Percentiles rank a stretch among this genome's conserved stretches.
Conservation (phyloP, 1,284 basidiomycete genomes). For the Microbotryum saponariae region DNA sequence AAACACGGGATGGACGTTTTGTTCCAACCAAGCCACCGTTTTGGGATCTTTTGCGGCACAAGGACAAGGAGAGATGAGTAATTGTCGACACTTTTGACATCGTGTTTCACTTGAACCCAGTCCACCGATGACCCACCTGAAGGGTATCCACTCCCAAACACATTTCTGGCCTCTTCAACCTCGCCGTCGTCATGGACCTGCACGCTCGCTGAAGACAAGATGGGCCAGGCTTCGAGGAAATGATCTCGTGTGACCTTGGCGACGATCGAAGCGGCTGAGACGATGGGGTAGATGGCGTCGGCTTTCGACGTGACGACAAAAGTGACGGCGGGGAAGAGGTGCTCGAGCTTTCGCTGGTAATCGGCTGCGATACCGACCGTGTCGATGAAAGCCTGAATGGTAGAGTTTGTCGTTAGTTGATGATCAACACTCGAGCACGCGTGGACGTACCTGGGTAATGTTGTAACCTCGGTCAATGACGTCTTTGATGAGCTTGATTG, state of each 20-base stretch:
- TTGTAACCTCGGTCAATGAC: slow-evolving; percentile 71
- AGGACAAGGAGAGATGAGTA: neutral
- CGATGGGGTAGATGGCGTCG: slow-evolving; percentile 90
- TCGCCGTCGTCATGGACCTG: slow-evolving; percentile 11
- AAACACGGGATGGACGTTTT: slow-evolving; percentile 76
- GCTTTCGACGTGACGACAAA: slow-evolving; percentile 91
- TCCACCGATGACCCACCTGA: slow-evolving; percentile 52
- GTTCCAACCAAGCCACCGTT: slow-evolving; percentile 76
- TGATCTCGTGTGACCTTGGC: slow-evolving; percentile 93
- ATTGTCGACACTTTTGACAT: neutral
- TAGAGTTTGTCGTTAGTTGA: neutral
- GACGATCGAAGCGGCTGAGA: slow-evolving; percentile 90
- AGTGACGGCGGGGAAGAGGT: slow-evolving; percentile 67
- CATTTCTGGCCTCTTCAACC: slow-evolving; percentile 51
- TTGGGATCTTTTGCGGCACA: slow-evolving; percentile 61
- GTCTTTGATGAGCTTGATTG: slow-evolving; percentile 74
- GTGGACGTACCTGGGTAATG: slow-evolving; percentile 60
- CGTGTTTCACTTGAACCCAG: neutral
- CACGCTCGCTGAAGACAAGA: slow-evolving; percentile 42
- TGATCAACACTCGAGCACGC: neutral
- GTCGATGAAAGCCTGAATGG: slow-evolving; percentile 80
- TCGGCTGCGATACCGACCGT: slow-evolving; percentile 80
- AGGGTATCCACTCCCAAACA: slow-evolving; percentile 60
- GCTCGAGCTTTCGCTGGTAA: slow-evolving; percentile 72
- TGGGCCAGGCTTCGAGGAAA: slow-evolving; percentile 74